Percentiles rank a stretch among this genome's conserved stretches.
Evolutionary conservation across 1,284 basidiomycete genomes (phyloP).

Genomic region (Cutaneotrichosporon sp.): DNA sequence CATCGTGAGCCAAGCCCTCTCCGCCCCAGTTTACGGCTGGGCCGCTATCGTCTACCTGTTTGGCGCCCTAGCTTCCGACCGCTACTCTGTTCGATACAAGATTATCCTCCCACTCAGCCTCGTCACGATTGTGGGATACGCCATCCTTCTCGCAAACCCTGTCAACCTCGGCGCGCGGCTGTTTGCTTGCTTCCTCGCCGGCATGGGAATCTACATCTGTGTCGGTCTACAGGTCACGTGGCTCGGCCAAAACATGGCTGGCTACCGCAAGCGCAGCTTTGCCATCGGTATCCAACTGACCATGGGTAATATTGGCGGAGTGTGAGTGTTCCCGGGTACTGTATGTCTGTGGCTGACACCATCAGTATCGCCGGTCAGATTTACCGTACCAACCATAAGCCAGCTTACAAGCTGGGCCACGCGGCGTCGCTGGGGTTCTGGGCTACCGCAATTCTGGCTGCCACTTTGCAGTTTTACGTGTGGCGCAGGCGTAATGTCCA

Average conservation of each 20-base stretch:
- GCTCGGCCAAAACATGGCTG: constrained; percentile 32
- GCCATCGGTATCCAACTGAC: constrained; percentile 36
- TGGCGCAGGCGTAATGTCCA: constrained; percentile 17
- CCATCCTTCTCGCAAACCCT: constrained; percentile 24
- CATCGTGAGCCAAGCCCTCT: constrained; percentile 30
- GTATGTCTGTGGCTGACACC: neutral
- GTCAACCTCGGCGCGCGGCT: constrained; percentile 22
- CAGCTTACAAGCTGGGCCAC: constrained; percentile 21
- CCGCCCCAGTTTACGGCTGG: constrained; percentile 31
- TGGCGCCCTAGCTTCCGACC: constrained; percentile 19
- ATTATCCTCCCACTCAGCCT: constrained; percentile 16
- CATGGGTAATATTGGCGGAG: constrained; percentile 35
- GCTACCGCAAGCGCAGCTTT: constrained; percentile 34
- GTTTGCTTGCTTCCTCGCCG: constrained; percentile 31
- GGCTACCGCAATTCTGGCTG: constrained; percentile 10
- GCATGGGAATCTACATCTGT: constrained; percentile 33
- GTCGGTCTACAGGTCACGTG: constrained; percentile 38
- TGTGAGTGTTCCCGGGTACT: neutral
- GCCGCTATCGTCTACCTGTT: constrained; percentile 25
- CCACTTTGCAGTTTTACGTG: constrained; percentile 17
- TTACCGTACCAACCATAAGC: constrained; percentile 19
- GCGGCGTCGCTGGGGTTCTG: constrained; percentile 14
- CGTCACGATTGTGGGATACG: constrained; percentile 26
- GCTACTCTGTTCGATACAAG: constrained; percentile 19
- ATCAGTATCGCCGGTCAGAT: constrained; percentile 23